A percentile compares a stretch with the other conserved stretches of the same genome.
Conservation (phyloP, 1,284 basidiomycete species). For the Ustilago cynodontis region DNA sequence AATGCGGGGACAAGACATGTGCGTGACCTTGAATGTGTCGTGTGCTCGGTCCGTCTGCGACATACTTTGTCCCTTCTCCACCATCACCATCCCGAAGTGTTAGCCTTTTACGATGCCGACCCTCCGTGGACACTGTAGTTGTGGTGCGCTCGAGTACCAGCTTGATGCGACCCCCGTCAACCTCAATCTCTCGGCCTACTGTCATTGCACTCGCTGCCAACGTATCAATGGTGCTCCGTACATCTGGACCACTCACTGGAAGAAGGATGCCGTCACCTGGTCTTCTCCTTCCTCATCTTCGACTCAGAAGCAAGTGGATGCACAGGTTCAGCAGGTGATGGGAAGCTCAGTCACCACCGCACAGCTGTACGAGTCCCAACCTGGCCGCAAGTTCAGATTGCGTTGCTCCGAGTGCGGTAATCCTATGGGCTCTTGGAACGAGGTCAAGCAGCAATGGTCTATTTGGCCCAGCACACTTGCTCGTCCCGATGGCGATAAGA, state of each 20-base stretch:
- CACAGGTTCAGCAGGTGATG: slow-evolving; percentile 19
- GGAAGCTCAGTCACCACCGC: slow-evolving; percentile 26
- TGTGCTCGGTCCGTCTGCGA: slow-evolving; percentile 5
- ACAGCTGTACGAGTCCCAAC: slow-evolving; percentile 47
- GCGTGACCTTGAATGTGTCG: slow-evolving; percentile 9
- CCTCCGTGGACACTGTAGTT: slow-evolving; percentile 50
- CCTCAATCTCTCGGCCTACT: slow-evolving; percentile 52
- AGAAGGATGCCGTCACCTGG: slow-evolving; percentile 55
- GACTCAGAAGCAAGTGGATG: slow-evolving; percentile 4
- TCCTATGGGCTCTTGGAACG: slow-evolving; percentile 61
- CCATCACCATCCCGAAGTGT: neutral
- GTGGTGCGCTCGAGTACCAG: slow-evolving; percentile 45
- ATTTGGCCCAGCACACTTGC: slow-evolving; percentile 57
- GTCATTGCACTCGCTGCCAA: slow-evolving; percentile 64
- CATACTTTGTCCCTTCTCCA: slow-evolving; percentile 1
- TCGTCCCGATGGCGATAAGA: slow-evolving; percentile 37
- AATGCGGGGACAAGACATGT: neutral
- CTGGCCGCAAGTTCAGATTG: slow-evolving; percentile 60
- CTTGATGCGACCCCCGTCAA: slow-evolving; percentile 37
- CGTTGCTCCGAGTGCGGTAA: slow-evolving; percentile 61
- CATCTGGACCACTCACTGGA: slow-evolving; percentile 63
- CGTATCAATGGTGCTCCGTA: slow-evolving; percentile 62
- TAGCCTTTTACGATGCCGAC: slow-evolving; percentile 23
- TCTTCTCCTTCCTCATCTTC: slow-evolving; percentile 15
- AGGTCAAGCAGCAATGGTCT: slow-evolving; percentile 57